These are phyloP conservation scores for Proliferodiscus dingleyae DNA, from an alignment of 2,329 filamentous ascomycete genomes.

Conservation along the genomic window DNA sequence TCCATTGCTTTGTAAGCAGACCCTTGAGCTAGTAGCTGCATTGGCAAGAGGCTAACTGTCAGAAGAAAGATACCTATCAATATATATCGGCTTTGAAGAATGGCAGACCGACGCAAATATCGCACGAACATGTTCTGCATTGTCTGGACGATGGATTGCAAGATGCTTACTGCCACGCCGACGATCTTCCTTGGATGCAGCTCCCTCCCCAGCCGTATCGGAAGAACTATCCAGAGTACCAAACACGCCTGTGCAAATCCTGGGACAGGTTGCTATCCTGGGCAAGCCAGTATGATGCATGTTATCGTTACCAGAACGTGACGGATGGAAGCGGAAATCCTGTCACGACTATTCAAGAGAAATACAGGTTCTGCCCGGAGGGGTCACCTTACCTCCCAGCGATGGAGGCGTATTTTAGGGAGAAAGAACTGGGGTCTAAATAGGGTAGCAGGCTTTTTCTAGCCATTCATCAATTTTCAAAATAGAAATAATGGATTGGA, in stretches of 20 bases:
- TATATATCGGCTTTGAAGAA: not conserved
- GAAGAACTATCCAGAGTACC: constrained; percentile 1
- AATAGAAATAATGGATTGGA: too few relatives aligned
- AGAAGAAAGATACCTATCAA: constrained; percentile 1
- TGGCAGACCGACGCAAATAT: not conserved
- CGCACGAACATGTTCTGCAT: constrained; percentile 5
- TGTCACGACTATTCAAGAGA: not conserved
- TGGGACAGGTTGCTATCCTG: constrained; percentile 1
- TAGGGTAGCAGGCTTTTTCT: not conserved
- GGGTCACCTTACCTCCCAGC: constrained; percentile 1
- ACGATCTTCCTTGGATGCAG: constrained; percentile 5
- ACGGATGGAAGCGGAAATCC: not conserved
- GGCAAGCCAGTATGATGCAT: not conserved
- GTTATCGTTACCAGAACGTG: not conserved
- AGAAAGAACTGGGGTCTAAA: not conserved
- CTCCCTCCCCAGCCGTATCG: constrained; percentile 6
- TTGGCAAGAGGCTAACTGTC: not conserved
- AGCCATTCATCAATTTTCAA: too few relatives aligned
- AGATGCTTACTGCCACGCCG: constrained; percentile 5
- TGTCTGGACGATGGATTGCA: constrained; percentile 3
- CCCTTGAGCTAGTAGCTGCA: not conserved
- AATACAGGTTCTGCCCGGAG: constrained; percentile 5
- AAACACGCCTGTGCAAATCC: constrained; percentile 4
- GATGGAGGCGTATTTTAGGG: constrained; percentile 4
- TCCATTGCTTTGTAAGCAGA: constrained; percentile 3